Base-by-base conservation (phyloP, 495 filamentous ascomycete species). In the Trichoderma orchidacearum region DNA sequence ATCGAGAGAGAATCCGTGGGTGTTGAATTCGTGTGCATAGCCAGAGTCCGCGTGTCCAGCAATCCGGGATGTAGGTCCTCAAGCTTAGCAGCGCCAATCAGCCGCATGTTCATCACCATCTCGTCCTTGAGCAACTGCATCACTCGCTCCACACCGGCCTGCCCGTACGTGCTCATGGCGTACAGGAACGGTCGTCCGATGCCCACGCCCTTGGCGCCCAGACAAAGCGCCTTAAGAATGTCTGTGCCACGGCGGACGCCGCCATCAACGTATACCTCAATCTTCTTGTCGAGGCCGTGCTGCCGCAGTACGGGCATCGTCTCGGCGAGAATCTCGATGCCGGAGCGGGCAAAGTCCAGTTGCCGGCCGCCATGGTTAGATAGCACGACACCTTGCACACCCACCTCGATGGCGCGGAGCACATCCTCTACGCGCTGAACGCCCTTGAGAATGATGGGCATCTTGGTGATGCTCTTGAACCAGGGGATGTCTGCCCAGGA, bases 281-380 rank as follows among this genome's bases (percentile, higher is more conserved):
- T 87, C 62, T 82, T 82, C 60, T 89, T 76, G 63, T 96, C 80
- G 75, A 85, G 82, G 53, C 89, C 89, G 17, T 85, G 82, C 64
- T 88, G 81, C 29, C 89, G 84, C 48, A 98, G 80, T 30, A 89
- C 85, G 3, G 93, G 91, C 90, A 97, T 95, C 13, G 95, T 91
- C 75, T 98, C 93, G 21, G 93, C 89, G 8, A 98, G 80, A 1
- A 98, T 78, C 68, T 98, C 93, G 62, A 97, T 83, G n/a, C 82
- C 94, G 0, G 88, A 93, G 29, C 86, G 83, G 1, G 93, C 84
- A 61, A 89, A 90, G 61, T 98, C 93, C 51, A 98, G 89, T 71
- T 98, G 93, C n/a, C 93, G 81, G 23, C 93, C 93, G 57, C 93
- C 93, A 74, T 98, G 93, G 75, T 98, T 98, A 52, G 89, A 95